Evolutionary conservation across 768 basidiomycete genomes (phyloP), one percentile per base, ranked within the genome.

Genomic region (Cystofilobasidium bisporidii): DNA sequence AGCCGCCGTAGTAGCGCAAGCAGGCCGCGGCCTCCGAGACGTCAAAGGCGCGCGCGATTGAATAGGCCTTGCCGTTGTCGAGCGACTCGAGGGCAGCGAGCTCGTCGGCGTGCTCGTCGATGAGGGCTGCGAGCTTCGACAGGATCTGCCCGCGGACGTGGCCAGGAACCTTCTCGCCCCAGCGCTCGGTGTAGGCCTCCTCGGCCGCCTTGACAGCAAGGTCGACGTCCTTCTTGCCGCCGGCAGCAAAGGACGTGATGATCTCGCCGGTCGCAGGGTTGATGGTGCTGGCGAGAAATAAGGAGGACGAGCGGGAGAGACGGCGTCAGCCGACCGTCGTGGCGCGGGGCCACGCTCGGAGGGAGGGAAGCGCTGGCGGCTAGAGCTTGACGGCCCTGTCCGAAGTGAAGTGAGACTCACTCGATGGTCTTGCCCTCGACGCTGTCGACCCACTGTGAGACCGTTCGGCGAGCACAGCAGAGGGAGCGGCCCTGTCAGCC

Each of bases 1-100:
- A 89, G 22, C 91, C 92, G 48, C 85, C 88, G 72, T 87, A 97
- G 79, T 93, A 94, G 45, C 80, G 71, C 28, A 76, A 65, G 69
- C 73, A 73, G n/a, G 61, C 74, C 38, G 75, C 75, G 20, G 75
- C 72, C 62, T 72, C 72, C 47, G 72, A 32, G 26, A 77, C 75
- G 69, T 78, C 77, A 71, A 77, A 75, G n/a, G 40, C 41, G 15
- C 48, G 40, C 17, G 68, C 68, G 26, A 64, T 60, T 15, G 63
- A 48, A 40, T 50, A 69, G 26, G 68, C 63, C 68, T 64, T 68
- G 38, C 61, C 57, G 28, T 69, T 64, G 57, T 72, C 72, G 30
- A 72, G 63, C 33, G 70, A 69, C 32, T 47, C 61, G 15, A 41
- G 40, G 2, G 61, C 61, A 24, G 53, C n/a, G 60, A 67, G 48